Percentiles rank a stretch among this genome's conserved stretches.
These are phyloP conservation scores for Xylaria nigripes DNA, from an alignment of 495 filamentous ascomycete genomes.

Conservation along the genomic window DNA sequence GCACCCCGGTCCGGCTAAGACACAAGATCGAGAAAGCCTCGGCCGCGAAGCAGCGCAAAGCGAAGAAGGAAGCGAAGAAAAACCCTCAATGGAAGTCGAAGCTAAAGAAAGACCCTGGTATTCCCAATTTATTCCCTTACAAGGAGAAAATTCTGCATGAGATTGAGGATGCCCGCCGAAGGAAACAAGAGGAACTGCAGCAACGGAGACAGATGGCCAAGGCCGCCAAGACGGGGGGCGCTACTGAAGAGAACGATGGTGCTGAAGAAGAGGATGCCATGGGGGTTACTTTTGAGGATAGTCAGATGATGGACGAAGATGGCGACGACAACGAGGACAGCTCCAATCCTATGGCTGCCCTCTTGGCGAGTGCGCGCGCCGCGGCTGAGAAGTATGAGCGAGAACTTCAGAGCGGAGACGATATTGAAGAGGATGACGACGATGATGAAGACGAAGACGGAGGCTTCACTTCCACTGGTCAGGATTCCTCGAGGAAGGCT, in stretches of 20 bases:
- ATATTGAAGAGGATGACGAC: constrained; percentile 51
- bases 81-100: constrained; percentile 92
- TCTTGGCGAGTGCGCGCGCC: constrained; percentile 83
- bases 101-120: constrained; percentile 93
- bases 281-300: constrained; percentile 33
- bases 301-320: constrained; percentile 42
- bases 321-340: constrained; percentile 39
- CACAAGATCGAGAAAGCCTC: constrained; percentile 96
- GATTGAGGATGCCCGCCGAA: constrained; percentile 76
- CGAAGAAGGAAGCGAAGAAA: constrained; percentile 81
- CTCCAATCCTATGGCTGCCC: constrained; percentile 83
- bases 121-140: constrained; percentile 95
- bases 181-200: constrained; percentile 71
- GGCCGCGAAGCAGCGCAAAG: constrained; percentile 82
- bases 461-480: constrained; percentile 25
- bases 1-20: constrained; percentile 74
- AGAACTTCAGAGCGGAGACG: constrained; percentile 48
- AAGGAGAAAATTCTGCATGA: constrained; percentile 91
- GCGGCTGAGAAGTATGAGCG: constrained; percentile 73
- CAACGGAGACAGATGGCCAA: constrained; percentile 64
- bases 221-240: constrained; percentile 41
- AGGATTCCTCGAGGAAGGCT: constrained; percentile 59
- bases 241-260: constrained; percentile 34
- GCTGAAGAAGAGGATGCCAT: constrained; percentile 38
- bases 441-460: constrained; percentile 50